phyloP scores from a whole-genome alignment of 2,329 filamentous ascomycete genomes.

The Dendrostoma leiphaemia region DNA sequence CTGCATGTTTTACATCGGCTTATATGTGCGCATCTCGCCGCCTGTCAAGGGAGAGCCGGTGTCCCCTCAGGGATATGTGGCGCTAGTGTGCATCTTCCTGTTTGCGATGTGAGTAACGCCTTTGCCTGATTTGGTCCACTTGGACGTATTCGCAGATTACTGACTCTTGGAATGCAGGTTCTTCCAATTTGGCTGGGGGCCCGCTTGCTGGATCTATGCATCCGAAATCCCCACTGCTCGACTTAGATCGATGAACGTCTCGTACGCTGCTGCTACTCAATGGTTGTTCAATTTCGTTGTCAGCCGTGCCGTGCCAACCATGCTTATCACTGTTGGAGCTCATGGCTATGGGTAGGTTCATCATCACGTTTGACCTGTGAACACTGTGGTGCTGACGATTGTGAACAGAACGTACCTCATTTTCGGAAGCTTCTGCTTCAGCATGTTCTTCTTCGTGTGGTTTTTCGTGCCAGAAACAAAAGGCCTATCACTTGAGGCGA shows the following conservation, averaged over 20 bases:
- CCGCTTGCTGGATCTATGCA: constrained; percentile 57
- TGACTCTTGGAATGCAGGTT: constrained; percentile 3
- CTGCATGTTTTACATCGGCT: constrained; percentile 65
- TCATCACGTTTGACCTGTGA: not conserved
- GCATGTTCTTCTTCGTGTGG: constrained; percentile 62
- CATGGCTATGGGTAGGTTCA: constrained; percentile 34
- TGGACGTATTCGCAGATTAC: not conserved
- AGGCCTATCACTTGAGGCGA: constrained; percentile 37
- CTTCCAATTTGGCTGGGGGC: constrained; percentile 55
- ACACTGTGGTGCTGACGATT: not conserved
- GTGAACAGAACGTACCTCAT: constrained; percentile 55
- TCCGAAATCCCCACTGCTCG: constrained; percentile 63
- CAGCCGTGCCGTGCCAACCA: constrained; percentile 60
- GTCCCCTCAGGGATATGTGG: constrained; percentile 61
- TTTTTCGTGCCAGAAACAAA: constrained; percentile 63
- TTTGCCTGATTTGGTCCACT: too few relatives aligned
- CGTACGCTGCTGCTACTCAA: constrained; percentile 63
- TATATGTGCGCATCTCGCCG: constrained; percentile 59
- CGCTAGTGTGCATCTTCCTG: constrained; percentile 64
- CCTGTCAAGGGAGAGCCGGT: constrained; percentile 48
- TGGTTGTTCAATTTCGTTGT: constrained; percentile 72
- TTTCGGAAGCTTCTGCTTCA: constrained; percentile 61
- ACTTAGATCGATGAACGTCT: constrained; percentile 61
- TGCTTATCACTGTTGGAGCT: constrained; percentile 49
- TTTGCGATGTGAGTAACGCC: constrained; percentile 42